A percentile compares a stretch with the other conserved stretches of the same genome.
phyloP scores from a whole-genome alignment of 768 basidiomycete genomes.

The Cystofilobasidium ferigula region DNA sequence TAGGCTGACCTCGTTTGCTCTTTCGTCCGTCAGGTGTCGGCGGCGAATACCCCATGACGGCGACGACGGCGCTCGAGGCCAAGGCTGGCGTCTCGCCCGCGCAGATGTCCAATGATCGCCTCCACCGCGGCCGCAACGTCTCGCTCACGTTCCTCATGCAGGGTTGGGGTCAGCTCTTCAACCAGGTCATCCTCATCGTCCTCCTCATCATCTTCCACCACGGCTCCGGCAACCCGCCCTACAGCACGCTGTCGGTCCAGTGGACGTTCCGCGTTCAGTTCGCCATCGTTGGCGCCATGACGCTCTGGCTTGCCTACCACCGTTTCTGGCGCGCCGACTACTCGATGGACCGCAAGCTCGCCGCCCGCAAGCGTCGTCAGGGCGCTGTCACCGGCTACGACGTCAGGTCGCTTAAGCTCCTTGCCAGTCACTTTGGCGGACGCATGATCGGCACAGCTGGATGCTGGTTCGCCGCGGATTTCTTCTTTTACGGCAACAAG shows the following conservation, averaged over 20 bases:
- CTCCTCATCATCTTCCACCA: constrained; percentile 29
- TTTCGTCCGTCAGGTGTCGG: constrained; percentile 17
- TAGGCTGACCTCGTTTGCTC: too few relatives aligned
- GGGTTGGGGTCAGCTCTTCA: constrained; percentile 29
- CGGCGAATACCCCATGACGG: constrained; percentile 41
- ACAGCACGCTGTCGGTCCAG: constrained; percentile 36
- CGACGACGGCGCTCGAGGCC: constrained; percentile 39
- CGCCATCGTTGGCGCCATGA: constrained; percentile 40
- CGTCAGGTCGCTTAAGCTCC: constrained; percentile 37
- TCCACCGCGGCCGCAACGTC: constrained; percentile 41
- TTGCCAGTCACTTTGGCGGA: constrained; percentile 37
- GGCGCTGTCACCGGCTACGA: constrained; percentile 41
- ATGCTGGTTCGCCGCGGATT: constrained; percentile 40
- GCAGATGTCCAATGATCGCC: constrained; percentile 37
- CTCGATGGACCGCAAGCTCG: constrained; percentile 31
- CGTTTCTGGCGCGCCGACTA: constrained; percentile 40
- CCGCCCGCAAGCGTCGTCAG: constrained; percentile 32
- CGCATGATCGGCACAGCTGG: constrained; percentile 36
- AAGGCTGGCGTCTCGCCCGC: constrained; percentile 30
- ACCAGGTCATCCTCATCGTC: constrained; percentile 23
- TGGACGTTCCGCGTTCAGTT: constrained; percentile 42
- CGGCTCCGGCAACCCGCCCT: constrained; percentile 27
- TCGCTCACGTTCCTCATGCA: constrained; percentile 43
- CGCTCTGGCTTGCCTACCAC: constrained; percentile 42
- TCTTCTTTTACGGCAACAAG: constrained; percentile 37